phyloP scores from a whole-genome alignment of 805 yeast species.

The Cyberlindnera misumaiensis region DNA sequence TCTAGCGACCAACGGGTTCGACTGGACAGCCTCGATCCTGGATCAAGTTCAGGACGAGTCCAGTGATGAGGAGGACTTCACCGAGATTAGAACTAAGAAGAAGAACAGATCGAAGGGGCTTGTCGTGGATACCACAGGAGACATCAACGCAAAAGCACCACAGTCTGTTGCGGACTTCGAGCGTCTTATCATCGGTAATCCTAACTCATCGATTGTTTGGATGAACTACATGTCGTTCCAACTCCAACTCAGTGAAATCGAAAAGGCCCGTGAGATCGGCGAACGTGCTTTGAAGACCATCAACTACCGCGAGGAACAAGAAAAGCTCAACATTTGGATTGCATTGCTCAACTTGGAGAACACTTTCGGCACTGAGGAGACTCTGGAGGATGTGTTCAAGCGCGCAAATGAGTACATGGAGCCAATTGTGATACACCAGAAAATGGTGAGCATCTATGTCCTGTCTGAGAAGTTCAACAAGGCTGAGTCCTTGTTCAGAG shows the following conservation, averaged over 20 bases:
- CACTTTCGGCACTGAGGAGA: conserved; percentile 81
- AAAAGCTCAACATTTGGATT: conserved; percentile 92
- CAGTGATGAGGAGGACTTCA: conserved; percentile 43
- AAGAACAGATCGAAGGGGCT: conserved; percentile 34
- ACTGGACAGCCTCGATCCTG: conserved; percentile 89
- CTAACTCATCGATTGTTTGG: conserved; percentile 92
- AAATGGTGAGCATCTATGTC: conserved; percentile 66
- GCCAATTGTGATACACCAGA: conserved; percentile 71
- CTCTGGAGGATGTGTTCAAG: conserved; percentile 73
- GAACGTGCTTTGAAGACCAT: conserved; percentile 89
- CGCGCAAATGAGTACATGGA: conserved; percentile 92
- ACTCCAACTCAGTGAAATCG: conserved; percentile 87
- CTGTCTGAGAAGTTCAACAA: conserved; percentile 64
- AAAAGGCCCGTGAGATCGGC: conserved; percentile 89
- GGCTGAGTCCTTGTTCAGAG: conserved; percentile 63
- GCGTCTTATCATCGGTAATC: conserved; percentile 83
- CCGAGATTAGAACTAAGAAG: conserved; percentile 38
- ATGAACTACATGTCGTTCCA: conserved; percentile 99
- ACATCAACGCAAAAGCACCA: conserved; percentile 77
- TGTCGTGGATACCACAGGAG: conserved; percentile 79
- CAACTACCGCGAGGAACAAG: conserved; percentile 84
- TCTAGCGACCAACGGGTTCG: conserved; percentile 80
- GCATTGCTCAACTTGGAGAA: conserved; percentile 91
- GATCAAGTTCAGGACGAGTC: conserved; percentile 66
- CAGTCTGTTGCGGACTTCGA: conserved; percentile 91